These are phyloP conservation scores for Ceratocystis alfenasii DNA, from an alignment of 2,329 filamentous ascomycete species.

Conservation along the genomic window DNA sequence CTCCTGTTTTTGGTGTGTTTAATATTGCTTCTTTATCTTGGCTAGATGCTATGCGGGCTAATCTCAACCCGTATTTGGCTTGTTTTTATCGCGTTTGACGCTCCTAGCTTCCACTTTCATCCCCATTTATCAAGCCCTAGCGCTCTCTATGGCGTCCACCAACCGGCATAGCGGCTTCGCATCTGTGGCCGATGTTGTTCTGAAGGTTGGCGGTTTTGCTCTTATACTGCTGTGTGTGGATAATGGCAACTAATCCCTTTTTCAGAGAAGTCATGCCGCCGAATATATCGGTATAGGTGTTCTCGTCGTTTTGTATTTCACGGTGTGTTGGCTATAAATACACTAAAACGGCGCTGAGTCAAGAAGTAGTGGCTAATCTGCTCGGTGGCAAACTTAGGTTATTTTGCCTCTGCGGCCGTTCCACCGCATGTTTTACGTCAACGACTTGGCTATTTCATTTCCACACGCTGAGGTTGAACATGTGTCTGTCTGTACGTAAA, in stretches of 20 bases:
- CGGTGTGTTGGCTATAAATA: slow-evolving; percentile 35
- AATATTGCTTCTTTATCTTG: no score
- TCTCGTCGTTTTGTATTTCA: slow-evolving; percentile 55
- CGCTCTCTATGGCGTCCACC: neutral
- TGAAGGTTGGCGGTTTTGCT: neutral
- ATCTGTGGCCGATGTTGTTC: neutral
- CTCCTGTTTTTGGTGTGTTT: no score
- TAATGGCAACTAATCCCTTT: neutral
- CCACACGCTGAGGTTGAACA: slow-evolving; percentile 76
- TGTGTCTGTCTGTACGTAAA: slow-evolving; percentile 58
- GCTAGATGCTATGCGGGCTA: no score
- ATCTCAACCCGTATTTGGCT: no score
- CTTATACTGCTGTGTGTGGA: neutral
- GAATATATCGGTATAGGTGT: slow-evolving; percentile 73
- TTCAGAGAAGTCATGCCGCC: slow-evolving; percentile 66
- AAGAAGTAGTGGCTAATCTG: neutral
- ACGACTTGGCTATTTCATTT: slow-evolving; percentile 72
- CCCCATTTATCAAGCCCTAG: neutral
- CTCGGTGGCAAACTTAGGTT: slow-evolving; percentile 2
- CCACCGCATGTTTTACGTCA: slow-evolving; percentile 85
- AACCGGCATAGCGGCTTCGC: neutral
- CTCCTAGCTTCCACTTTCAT: neutral
- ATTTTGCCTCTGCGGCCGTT: slow-evolving; percentile 66
- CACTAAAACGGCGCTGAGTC: neutral
- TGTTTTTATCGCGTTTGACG: neutral